Evolutionary conservation across 2,329 filamentous ascomycete species (phyloP), one percentile per base, ranked within the genome.

Genomic region (Claviceps fusiformis): DNA sequence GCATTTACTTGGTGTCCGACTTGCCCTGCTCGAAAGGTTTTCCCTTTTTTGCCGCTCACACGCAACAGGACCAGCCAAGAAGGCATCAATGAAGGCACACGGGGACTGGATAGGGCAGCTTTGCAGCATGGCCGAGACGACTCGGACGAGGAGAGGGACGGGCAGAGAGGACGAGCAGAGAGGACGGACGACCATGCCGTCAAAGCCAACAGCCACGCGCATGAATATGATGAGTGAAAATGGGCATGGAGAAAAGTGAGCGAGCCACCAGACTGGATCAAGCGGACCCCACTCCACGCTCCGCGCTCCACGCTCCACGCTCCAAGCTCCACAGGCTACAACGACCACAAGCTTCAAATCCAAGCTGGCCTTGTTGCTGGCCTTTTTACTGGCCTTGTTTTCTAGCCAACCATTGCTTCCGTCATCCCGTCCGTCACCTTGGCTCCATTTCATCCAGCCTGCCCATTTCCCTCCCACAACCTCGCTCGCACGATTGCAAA

Each of bases 401-500:
- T 37, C 55, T 52, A 53, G 50, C 55, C 55, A 57, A 57, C 53
- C 55, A 57, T 53, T 58, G 54, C 58, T 47, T 56, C 45, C 56
- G 56, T 57, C 56, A 57, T 53, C 54, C 50, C 43, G 53, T 55
- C 54, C 43, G 53, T 55, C 54, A 53, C 54, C 54, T 43, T 56
- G 43, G 43, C 33, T 47, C 35, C 8, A 33, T 39, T 47, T 53
- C 41, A 13, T 37, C 37, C 37, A 15, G 13, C 7, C 41, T 29
- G 39, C 41, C 31, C 9, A 24, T 39, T 50, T 53, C 41, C 48
- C 27, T 53, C 41, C 50, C 47, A 13, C 54, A 54, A 53, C 50
- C 33, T 53, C 52, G n/a, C 44, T 46, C 50, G 33, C 43, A 48
- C 53, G 27, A 43, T 44, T 27, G 27, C 13, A 37, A 17, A 50